A percentile compares a stretch with the other conserved stretches of the same genome.
These are phyloP conservation scores for Rutstroemia sp. DNA, from an alignment of 2,329 filamentous ascomycete species.

Conservation along the genomic window DNA sequence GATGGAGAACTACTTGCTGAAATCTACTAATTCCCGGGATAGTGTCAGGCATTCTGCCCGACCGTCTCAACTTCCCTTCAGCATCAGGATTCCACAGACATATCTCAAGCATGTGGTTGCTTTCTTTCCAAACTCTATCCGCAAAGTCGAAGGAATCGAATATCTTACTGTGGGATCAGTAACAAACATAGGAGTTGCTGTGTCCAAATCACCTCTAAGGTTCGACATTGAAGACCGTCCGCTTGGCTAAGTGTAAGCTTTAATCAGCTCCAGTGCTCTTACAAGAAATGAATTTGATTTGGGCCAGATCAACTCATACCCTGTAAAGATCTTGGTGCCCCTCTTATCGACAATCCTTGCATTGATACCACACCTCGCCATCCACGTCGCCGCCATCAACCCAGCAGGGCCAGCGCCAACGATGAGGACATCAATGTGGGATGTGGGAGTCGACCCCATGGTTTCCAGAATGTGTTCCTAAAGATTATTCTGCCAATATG, in stretches of 20 bases:
- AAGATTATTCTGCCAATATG: background rate
- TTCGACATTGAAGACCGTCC: conserved; percentile 54
- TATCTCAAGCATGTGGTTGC: conserved; percentile 63
- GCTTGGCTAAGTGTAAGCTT: conserved; percentile 42
- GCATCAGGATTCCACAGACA: conserved; percentile 54
- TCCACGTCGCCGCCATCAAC: conserved; percentile 42
- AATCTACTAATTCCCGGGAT: conserved; percentile 54
- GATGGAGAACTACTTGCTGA: conserved; percentile 60
- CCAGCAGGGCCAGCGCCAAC: conserved; percentile 43
- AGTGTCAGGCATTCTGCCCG: conserved; percentile 55
- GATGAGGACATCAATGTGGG: conserved; percentile 39
- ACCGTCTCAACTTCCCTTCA: conserved; percentile 48
- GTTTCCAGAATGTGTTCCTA: background rate
- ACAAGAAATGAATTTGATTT: too few species aligned
- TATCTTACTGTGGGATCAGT: conserved; percentile 49
- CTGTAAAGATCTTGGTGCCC: conserved; percentile 28
- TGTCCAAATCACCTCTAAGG: conserved; percentile 45
- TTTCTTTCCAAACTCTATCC: conserved; percentile 56
- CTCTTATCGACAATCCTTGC: conserved; percentile 41
- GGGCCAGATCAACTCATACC: conserved; percentile 3
- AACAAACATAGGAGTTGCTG: conserved; percentile 44
- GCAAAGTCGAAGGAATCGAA: conserved; percentile 64
- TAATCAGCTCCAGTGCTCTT: too few species aligned
- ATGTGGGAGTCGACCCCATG: background rate
- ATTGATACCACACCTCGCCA: conserved; percentile 40